Base-by-base conservation (phyloP, 2,329 filamentous ascomycete genomes). In the Colletotrichum godetiae region DNA sequence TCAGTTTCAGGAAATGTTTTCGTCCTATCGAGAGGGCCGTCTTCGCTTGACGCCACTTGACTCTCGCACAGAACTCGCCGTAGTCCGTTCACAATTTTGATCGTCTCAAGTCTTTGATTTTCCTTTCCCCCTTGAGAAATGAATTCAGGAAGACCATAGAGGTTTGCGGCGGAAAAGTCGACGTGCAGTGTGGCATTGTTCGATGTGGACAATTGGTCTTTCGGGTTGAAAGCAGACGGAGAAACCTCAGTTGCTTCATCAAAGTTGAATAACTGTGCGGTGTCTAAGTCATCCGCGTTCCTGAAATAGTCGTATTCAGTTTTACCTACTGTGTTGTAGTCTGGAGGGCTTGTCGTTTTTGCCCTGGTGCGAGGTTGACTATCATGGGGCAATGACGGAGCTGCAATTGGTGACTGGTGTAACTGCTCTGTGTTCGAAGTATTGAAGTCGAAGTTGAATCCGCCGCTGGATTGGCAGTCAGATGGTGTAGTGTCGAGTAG, bases 21-120 rank as follows among this genome's bases (percentile, higher is more conserved):
- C 3, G 49, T 29, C 2, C 12, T 22, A 27, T 70, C 66, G 2
- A 29, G 33, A 5, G 13, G 42, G 10, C 42, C 5, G 3, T 19
- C n/a, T 11, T 31, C 59, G 15, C 4, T 22, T 6, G 24, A 24
- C 0, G 27, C 22, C 13, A 53, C n/a, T 10, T 12, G 4, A 13
- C 33, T 56, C 4, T 55, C 70, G 15, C 66, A 70, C 2, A 73
- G 60, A 5, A 56, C 55, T 15, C 59, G 56, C n/a, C 62, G 68
- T 2, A 73, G 66, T 1, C 56, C 70, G n/a, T 73, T 57, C 5
- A 73, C 70, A n/a, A 69, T 70, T 3, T 65, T 65, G 46, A 56
- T 60, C 15, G 62, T 70, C 22, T 73, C 46, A 10, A 35, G 37
- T 12, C 46, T 33, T 4, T 60, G 67, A 3, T 31, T 29, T 29